These are phyloP conservation scores for Mortierella sp. DNA, from an alignment of 371 early-diverging fungal genomes.

Conservation along the genomic window DNA sequence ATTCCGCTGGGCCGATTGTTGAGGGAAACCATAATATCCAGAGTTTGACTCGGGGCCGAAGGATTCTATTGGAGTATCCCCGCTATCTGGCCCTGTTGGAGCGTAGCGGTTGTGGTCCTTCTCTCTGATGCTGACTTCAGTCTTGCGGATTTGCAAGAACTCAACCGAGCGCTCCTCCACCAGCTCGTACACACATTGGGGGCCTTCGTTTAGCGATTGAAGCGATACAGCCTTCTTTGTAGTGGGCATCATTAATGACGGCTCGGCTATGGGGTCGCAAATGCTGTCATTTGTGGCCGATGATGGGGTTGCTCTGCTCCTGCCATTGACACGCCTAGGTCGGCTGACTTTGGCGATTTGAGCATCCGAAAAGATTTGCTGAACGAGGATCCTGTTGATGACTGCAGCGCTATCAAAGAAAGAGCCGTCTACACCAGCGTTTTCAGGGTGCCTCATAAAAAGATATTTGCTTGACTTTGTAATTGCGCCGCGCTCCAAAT, in stretches of 20 bases:
- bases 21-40: conserved; percentile 36
- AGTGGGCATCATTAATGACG: background rate
- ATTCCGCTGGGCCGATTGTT: conserved; percentile 8
- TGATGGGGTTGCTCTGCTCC: background rate
- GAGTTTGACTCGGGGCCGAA: conserved; percentile 21
- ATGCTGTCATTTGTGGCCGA: background rate
- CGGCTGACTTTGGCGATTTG: conserved; percentile 22
- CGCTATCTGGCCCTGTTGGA: conserved; percentile 16
- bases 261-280: background rate
- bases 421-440: conserved; percentile 48
- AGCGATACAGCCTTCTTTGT: conserved; percentile 22
- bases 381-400: conserved; percentile 54
- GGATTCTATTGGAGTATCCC: conserved; percentile 17
- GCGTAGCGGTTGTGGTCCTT: background rate
- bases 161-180: conserved; percentile 54
- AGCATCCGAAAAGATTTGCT: conserved; percentile 50
- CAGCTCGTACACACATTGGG: conserved; percentile 53
- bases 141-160: conserved; percentile 41
- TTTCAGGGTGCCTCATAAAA: conserved; percentile 52
- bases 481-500: conserved; percentile 63
- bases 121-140: conserved; percentile 15
- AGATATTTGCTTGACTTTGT: conserved; percentile 54
- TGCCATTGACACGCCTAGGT: background rate
- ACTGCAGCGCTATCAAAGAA: conserved; percentile 52
- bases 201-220: conserved; percentile 33